A percentile compares a stretch with the other conserved stretches of the same genome.
Conservation (phyloP, 2,329 filamentous ascomycete genomes). For the Penicillium vulpinum region DNA sequence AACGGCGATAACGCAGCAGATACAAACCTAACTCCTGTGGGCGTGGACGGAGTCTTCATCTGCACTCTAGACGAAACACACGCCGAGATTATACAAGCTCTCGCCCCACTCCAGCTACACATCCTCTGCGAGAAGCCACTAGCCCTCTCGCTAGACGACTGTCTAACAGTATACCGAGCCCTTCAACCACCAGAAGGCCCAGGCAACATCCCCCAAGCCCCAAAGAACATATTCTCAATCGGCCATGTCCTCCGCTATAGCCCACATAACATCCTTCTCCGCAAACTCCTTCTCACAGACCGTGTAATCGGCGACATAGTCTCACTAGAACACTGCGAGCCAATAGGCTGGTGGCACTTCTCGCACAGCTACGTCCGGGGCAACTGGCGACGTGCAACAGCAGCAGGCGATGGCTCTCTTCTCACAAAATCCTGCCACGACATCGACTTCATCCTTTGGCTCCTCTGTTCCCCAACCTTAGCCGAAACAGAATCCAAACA, state of each 20-base stretch:
- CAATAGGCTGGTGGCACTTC: slow-evolving; percentile 96
- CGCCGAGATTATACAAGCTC: slow-evolving; percentile 71
- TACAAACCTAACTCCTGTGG: slow-evolving; percentile 44
- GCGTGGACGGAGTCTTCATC: slow-evolving; percentile 67
- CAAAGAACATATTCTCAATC: slow-evolving; percentile 71
- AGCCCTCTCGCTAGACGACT: slow-evolving; percentile 75
- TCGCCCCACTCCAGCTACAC: slow-evolving; percentile 70
- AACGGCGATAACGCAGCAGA: slow-evolving; percentile 29
- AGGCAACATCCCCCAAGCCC: slow-evolving; percentile 20
- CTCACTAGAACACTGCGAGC: slow-evolving; percentile 87
- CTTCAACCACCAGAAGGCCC: slow-evolving; percentile 27
- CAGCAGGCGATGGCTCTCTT: slow-evolving; percentile 72
- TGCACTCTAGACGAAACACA: slow-evolving; percentile 88
- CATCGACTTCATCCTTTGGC: slow-evolving; percentile 88
- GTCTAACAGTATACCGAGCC: slow-evolving; percentile 64
- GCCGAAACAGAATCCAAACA: slow-evolving; percentile 25
- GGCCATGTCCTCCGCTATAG: slow-evolving; percentile 93
- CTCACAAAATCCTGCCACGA: slow-evolving; percentile 97
- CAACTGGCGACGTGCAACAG: slow-evolving; percentile 82
- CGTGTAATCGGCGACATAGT: slow-evolving; percentile 78
- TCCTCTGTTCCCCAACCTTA: slow-evolving; percentile 71
- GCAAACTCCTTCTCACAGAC: slow-evolving; percentile 73
- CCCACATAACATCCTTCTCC: slow-evolving; percentile 84
- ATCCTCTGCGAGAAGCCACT: slow-evolving; percentile 96
- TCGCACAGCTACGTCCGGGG: slow-evolving; percentile 85